A percentile compares a stretch with the other conserved stretches of the same genome.
These are phyloP conservation scores for Saccharomyces pastorianus DNA, from an alignment of 1,139 yeast species.

Conservation along the genomic window DNA sequence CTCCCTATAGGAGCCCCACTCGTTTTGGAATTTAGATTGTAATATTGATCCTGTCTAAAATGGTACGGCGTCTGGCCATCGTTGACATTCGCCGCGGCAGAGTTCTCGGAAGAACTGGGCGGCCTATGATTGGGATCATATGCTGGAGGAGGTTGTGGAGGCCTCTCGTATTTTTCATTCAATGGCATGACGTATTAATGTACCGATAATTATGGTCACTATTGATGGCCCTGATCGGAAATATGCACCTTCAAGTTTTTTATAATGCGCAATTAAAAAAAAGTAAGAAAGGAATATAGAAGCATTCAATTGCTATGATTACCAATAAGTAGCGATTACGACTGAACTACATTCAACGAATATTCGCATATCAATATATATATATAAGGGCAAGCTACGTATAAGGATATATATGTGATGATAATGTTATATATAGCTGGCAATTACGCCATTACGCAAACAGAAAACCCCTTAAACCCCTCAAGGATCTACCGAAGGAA, in stretches of 20 bases:
- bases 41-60: conserved; percentile 26
- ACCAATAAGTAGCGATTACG: neutral
- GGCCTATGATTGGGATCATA: neutral
- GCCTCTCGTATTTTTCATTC: conserved; percentile 11
- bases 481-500: neutral
- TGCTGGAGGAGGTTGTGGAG: conserved; percentile 16
- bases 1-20: conserved; percentile 50
- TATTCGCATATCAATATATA: no score
- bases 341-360: neutral
- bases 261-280: neutral
- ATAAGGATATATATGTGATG: neutral
- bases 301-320: neutral
- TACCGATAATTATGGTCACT: neutral
- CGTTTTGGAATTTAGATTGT: conserved; percentile 29
- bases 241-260: neutral
- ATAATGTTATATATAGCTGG: no score
- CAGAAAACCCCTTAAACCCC: neutral
- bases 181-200: neutral
- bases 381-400: neutral
- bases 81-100: neutral
- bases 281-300: neutral
- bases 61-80: conserved; percentile 16
- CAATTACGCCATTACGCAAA: neutral
- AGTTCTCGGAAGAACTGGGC: neutral
- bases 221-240: neutral